A percentile compares a stretch with the other conserved stretches of the same genome.
phyloP scores from a whole-genome alignment of 2,329 filamentous ascomycete genomes.

The Xylariaceae sp. region DNA sequence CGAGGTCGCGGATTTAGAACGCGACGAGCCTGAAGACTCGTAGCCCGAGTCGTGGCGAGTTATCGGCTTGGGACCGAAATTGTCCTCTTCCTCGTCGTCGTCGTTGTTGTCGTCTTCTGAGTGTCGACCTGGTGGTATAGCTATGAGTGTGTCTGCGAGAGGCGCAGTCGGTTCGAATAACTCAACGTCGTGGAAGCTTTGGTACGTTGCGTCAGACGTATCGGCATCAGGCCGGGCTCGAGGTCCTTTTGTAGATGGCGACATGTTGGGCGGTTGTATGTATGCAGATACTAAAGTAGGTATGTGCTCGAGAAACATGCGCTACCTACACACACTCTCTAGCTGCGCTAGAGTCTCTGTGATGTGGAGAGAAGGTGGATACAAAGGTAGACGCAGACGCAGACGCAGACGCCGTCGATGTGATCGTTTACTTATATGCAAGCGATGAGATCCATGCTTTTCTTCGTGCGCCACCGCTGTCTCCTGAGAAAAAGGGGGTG shows the following conservation, averaged over 20 bases:
- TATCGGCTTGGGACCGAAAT: conserved; percentile 38
- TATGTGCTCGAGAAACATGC: too few species aligned
- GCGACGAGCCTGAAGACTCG: conserved; percentile 43
- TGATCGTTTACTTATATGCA: not conserved
- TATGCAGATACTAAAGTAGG: conserved; percentile 6
- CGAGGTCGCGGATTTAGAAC: conserved; percentile 12
- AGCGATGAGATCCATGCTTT: not conserved
- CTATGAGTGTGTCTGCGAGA: not conserved
- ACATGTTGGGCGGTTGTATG: conserved; percentile 21
- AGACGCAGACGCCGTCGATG: not conserved
- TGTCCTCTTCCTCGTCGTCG: conserved; percentile 18
- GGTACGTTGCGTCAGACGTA: conserved; percentile 46
- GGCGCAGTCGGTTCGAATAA: conserved; percentile 36
- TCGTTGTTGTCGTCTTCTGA: too few species aligned
- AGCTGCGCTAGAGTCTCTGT: not conserved
- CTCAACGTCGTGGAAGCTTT: conserved; percentile 50
- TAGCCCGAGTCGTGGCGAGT: conserved; percentile 55
- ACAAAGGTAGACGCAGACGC: not conserved
- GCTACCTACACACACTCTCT: not conserved
- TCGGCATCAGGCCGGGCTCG: conserved; percentile 38
- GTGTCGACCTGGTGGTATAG: not conserved
- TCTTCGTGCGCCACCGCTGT: not conserved
- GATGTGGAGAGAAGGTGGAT: not conserved
- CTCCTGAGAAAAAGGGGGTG: not conserved
- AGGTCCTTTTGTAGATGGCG: conserved; percentile 21